Evolutionary conservation across 306 rosid species (phyloP).

Genomic region (Alnus rubra): DNA sequence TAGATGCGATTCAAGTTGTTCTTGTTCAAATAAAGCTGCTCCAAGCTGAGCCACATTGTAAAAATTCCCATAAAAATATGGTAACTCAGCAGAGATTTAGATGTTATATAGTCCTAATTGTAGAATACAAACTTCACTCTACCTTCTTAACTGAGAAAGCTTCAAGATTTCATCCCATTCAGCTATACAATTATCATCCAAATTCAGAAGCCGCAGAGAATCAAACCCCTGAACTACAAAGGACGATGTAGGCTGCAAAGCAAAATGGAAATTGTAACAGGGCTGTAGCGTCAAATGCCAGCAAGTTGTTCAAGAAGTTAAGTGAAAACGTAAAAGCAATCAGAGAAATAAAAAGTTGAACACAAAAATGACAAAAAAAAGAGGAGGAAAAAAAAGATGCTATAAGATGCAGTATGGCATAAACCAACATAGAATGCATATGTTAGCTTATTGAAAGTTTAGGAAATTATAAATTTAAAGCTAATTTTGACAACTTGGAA

Average conservation of each 20-base stretch:
- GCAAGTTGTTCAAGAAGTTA: conserved; percentile 7
- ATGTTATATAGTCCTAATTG: conserved; percentile 3
- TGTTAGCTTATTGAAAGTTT: not conserved
- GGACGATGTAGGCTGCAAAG: conserved; percentile 65
- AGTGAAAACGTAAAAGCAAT: conserved; percentile 13
- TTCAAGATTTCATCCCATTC: conserved; percentile 85
- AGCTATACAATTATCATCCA: conserved; percentile 76
- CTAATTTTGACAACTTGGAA: not conserved
- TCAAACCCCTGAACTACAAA: conserved; percentile 77
- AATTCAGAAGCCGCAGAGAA: conserved; percentile 77
- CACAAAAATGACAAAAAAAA: not conserved
- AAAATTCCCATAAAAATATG: conserved; percentile 31
- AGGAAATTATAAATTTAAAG: not conserved
- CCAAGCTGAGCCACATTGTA: conserved; percentile 68
- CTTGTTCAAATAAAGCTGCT: conserved; percentile 88
- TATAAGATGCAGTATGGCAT: not conserved
- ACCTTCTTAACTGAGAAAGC: conserved; percentile 84
- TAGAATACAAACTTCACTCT: conserved; percentile 16
- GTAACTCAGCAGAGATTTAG: conserved; percentile 27
- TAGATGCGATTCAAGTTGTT: conserved; percentile 66
- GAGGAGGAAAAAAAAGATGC: not conserved
- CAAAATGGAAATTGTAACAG: conserved; percentile 28
- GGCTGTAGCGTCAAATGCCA: conserved; percentile 1
- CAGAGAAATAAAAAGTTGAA: conserved; percentile 6
- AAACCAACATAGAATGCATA: not conserved